Evolutionary conservation across 805 yeast genomes (phyloP).

Genomic region (Brettanomyces nanus): DNA sequence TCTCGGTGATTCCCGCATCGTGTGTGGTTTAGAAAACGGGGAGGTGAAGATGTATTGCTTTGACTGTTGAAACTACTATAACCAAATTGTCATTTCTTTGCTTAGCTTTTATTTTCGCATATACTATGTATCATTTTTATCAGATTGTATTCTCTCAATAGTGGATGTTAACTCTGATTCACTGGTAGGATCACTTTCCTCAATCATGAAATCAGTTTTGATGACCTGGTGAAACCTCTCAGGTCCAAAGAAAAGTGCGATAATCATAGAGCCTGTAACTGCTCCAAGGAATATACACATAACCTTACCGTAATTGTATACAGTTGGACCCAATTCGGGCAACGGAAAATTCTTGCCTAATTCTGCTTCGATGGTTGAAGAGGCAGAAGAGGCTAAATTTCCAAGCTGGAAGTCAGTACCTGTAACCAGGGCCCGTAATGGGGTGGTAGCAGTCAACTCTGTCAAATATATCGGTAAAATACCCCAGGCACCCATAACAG

Average conservation of each 20-base stretch:
- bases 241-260: conserved; percentile 17
- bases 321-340: conserved; percentile 22
- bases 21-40: conserved; percentile 86
- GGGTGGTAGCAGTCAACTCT: conserved; percentile 54
- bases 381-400: conserved; percentile 62
- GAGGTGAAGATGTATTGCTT: conserved; percentile 78
- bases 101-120: background rate
- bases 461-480: conserved; percentile 59
- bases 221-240: conserved; percentile 7
- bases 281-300: conserved; percentile 65
- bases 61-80: conserved; percentile 32
- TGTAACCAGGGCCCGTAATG: conserved; percentile 50
- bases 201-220: conserved; percentile 8
- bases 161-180: too few species aligned
- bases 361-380: conserved; percentile 62
- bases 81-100: conserved; percentile 6
- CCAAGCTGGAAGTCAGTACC: conserved; percentile 66
- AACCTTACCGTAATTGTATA: conserved; percentile 57
- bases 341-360: conserved; percentile 55
- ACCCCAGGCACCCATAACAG: conserved; percentile 72
- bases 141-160: too few species aligned
- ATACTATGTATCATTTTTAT: background rate
- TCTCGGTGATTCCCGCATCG: conserved; percentile 81
- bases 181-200: too few species aligned
- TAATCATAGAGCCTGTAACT: conserved; percentile 44